These are phyloP conservation scores for Cochlearia excelsa DNA, from an alignment of 345 rosid species.

Conservation along the genomic window DNA sequence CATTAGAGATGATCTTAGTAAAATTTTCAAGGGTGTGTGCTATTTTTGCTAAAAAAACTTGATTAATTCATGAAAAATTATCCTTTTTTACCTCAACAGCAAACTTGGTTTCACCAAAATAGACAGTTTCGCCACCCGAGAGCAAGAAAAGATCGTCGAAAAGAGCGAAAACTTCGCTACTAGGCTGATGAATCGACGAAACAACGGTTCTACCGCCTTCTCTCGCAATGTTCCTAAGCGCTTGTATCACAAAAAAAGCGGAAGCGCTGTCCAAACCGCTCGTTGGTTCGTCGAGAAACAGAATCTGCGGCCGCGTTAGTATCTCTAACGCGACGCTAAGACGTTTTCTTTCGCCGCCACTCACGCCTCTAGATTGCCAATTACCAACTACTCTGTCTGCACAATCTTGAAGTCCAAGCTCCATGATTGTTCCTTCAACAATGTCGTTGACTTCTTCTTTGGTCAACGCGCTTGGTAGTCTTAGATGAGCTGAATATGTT, in stretches of 20 bases:
- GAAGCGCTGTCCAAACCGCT: slow-evolving; percentile 93
- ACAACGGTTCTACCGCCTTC: slow-evolving; percentile 60
- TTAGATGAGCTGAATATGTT: slow-evolving; percentile 66
- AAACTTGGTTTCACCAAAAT: slow-evolving; percentile 68
- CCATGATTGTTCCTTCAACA: slow-evolving; percentile 35
- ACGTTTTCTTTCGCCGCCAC: slow-evolving; percentile 39
- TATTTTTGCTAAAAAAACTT: too few relatives aligned
- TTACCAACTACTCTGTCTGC: slow-evolving; percentile 79
- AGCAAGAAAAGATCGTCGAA: slow-evolving; percentile 71
- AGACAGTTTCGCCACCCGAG: slow-evolving; percentile 75
- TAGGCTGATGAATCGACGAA: too few relatives aligned
- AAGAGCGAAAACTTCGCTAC: slow-evolving; percentile 50
- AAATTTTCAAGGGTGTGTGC: too few relatives aligned
- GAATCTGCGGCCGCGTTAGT: slow-evolving; percentile 70
- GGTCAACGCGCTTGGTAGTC: slow-evolving; percentile 53
- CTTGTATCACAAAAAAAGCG: slow-evolving; percentile 68
- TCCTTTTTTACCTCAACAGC: slow-evolving; percentile 43
- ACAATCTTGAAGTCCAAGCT: slow-evolving; percentile 77
- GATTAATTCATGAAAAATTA: too few relatives aligned
- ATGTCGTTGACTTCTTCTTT: slow-evolving; percentile 45
- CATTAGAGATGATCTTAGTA: too few relatives aligned
- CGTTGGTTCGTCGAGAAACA: slow-evolving; percentile 90
- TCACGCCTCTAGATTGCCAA: slow-evolving; percentile 68
- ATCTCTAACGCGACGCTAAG: slow-evolving; percentile 88
- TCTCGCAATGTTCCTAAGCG: slow-evolving; percentile 55